phyloP scores from a whole-genome alignment of 176 grass and related monocot genomes.

The Olyra latifolia region DNA sequence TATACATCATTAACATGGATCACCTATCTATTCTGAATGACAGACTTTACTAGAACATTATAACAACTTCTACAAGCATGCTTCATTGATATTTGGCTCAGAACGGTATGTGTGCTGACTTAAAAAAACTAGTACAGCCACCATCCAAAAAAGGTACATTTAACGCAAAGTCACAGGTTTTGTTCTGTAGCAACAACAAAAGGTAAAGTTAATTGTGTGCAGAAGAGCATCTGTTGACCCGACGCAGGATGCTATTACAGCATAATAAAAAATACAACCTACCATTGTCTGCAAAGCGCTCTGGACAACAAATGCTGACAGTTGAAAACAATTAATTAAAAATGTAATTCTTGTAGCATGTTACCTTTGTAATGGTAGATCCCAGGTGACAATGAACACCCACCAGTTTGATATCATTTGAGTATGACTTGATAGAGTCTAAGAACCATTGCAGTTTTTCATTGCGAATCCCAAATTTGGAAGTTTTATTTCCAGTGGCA shows the following conservation, averaged over 20 bases:
- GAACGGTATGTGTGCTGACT: not conserved
- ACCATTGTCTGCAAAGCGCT: not conserved
- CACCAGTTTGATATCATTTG: slow-evolving; percentile 84
- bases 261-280: not conserved
- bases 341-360: not conserved
- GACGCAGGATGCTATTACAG: not conserved
- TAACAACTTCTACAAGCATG: not conserved
- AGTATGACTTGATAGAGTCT: slow-evolving; percentile 77
- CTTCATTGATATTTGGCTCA: not conserved
- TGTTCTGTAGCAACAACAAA: not conserved
- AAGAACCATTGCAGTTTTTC: slow-evolving; percentile 98
- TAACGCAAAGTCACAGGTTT: not conserved
- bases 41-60: not conserved
- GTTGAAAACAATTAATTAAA: not conserved
- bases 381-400: slow-evolving; percentile 96
- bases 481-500: slow-evolving; percentile 98
- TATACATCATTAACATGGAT: too few species aligned
- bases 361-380: slow-evolving; percentile 97
- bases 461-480: slow-evolving; percentile 97
- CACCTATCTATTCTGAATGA: not conserved
- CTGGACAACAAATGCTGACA: slow-evolving; percentile 2
- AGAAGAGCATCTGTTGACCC: not conserved
- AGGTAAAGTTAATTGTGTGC: not conserved
- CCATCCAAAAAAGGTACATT: not conserved
- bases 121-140: not conserved